phyloP scores from a whole-genome alignment of 257 asterid genomes.

The Plantago elongata region DNA sequence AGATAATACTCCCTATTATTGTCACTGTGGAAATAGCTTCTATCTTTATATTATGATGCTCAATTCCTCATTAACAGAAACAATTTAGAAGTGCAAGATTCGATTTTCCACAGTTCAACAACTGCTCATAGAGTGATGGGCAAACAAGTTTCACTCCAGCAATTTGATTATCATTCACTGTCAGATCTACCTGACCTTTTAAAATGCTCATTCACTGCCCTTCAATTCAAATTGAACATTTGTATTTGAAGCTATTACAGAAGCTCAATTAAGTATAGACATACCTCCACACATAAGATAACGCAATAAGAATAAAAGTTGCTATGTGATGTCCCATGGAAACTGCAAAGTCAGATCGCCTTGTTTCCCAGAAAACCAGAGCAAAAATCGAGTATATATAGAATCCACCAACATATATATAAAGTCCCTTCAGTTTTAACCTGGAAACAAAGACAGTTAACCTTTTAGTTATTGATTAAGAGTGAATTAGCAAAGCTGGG shows the following conservation, averaged over 20 bases:
- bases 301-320: constrained; percentile 61
- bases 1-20: too few relatives aligned
- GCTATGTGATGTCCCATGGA: constrained; percentile 91
- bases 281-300: constrained; percentile 72
- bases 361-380: constrained; percentile 84
- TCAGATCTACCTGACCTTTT: constrained; percentile 5
- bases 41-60: too few relatives aligned
- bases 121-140: neutral
- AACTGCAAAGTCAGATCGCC: constrained; percentile 93
- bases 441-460: constrained; percentile 38
- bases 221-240: neutral
- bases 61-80: too few relatives aligned
- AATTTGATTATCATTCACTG: neutral
- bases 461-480: neutral
- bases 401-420: constrained; percentile 85
- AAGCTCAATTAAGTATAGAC: constrained; percentile 19
- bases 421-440: constrained; percentile 81
- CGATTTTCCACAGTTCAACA: too few relatives aligned
- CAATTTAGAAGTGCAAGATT: too few relatives aligned
- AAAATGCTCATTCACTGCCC: constrained; percentile 6
- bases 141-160: neutral
- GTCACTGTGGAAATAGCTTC: too few relatives aligned
- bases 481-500: too few relatives aligned
- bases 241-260: neutral
- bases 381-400: constrained; percentile 89